These are phyloP conservation scores for Termitomyces sp. DNA, from an alignment of 768 basidiomycete species.

Conservation along the genomic window DNA sequence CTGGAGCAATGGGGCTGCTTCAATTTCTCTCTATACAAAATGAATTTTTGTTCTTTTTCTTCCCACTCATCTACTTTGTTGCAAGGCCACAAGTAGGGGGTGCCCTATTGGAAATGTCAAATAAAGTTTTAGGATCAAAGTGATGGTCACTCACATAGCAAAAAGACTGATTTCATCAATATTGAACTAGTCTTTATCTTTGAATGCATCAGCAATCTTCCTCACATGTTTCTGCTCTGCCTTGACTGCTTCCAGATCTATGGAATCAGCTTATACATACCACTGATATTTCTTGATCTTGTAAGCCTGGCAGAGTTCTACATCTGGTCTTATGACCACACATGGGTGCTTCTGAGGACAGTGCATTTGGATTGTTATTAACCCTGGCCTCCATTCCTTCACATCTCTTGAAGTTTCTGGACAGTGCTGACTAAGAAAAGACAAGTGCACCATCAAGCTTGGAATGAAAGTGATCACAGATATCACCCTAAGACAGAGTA, in stretches of 20 bases:
- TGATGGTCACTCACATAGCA: conserved; percentile 10
- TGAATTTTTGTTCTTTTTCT: conserved; percentile 26
- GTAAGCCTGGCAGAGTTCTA: conserved; percentile 13
- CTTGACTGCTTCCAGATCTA: conserved; percentile 14
- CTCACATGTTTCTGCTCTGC: conserved; percentile 12
- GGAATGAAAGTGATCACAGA: neutral
- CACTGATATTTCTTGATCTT: conserved; percentile 12
- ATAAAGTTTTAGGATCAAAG: neutral
- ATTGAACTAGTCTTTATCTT: conserved; percentile 20
- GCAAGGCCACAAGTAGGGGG: conserved; percentile 27
- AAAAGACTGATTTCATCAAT: conserved; percentile 9
- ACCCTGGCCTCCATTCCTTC: neutral
- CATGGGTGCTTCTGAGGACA: conserved; percentile 23
- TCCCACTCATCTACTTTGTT: conserved; percentile 25
- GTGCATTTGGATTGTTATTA: conserved; percentile 16
- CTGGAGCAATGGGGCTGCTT: conserved; percentile 25
- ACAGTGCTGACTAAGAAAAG: neutral
- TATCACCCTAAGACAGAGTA: neutral
- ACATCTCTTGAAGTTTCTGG: neutral
- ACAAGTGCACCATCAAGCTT: neutral
- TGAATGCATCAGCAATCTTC: conserved; percentile 8
- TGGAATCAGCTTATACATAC: conserved; percentile 18
- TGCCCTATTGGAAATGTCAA: conserved; percentile 6
- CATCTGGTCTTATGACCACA: conserved; percentile 28
- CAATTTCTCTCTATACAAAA: conserved; percentile 22